phyloP scores from a whole-genome alignment of 768 basidiomycete genomes.

The Sarcodon sp. region DNA sequence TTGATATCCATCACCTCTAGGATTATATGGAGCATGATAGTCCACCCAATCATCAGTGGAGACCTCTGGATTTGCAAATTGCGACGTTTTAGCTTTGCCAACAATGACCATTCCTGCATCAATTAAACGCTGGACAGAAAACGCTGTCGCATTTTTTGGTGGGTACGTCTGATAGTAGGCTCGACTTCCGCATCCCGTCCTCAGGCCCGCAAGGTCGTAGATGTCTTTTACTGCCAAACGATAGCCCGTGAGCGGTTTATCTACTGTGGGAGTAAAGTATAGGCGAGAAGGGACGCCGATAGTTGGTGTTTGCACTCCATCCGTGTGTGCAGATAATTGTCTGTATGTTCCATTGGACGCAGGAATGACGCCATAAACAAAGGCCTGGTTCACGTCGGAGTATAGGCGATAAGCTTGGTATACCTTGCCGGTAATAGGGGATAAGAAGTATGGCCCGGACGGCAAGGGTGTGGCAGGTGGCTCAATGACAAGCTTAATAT shows the following conservation, averaged over 20 bases:
- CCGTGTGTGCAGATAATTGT: conserved; percentile 11
- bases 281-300: conserved; percentile 42
- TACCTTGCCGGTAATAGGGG: conserved; percentile 11
- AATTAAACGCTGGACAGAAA: conserved; percentile 31
- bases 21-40: conserved; percentile 18
- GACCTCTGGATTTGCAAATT: conserved; percentile 34
- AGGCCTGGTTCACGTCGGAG: conserved; percentile 29
- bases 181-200: conserved; percentile 23
- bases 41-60: conserved; percentile 20
- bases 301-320: conserved; percentile 13
- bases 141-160: conserved; percentile 21
- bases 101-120: conserved; percentile 36
- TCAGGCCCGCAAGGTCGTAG: conserved; percentile 23
- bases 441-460: conserved; percentile 15
- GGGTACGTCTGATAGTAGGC: conserved; percentile 23
- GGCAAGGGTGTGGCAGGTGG: conserved; percentile 1
- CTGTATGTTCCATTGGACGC: conserved; percentile 18
- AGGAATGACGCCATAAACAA: conserved; percentile 29
- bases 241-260: conserved; percentile 25
- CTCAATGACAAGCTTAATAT: conserved; percentile 1
- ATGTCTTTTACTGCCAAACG: conserved; percentile 40
- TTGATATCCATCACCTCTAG: conserved; percentile 19
- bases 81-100: conserved; percentile 40
- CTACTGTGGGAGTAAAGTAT: conserved; percentile 16
- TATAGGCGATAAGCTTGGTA: conserved; percentile 24